phyloP scores from a whole-genome alignment of 495 filamentous ascomycete genomes.

The Aspergillus taichungensis region DNA sequence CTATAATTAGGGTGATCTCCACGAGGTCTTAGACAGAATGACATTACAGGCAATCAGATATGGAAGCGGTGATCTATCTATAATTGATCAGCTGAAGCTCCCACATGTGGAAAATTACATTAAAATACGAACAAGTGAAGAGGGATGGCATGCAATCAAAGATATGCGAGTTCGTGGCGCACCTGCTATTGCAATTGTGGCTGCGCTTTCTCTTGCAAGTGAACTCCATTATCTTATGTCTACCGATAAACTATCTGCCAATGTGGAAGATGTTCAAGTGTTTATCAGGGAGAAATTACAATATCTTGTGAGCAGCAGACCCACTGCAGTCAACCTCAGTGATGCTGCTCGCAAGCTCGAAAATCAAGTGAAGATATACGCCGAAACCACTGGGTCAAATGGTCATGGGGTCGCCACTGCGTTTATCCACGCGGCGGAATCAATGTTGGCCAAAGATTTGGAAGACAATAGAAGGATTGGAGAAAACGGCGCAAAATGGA shows the following conservation, averaged over 20 bases:
- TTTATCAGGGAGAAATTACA: slow-evolving; percentile 68
- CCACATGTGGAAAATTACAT: slow-evolving; percentile 83
- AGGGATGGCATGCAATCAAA: slow-evolving; percentile 88
- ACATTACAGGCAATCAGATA: slow-evolving; percentile 86
- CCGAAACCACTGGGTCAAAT: slow-evolving; percentile 22
- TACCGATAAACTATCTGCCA: slow-evolving; percentile 21
- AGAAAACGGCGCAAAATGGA: slow-evolving; percentile 73
- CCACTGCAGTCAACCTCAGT: slow-evolving; percentile 88
- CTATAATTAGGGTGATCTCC: neutral
- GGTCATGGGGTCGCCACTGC: slow-evolving; percentile 45
- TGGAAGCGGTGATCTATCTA: slow-evolving; percentile 61
- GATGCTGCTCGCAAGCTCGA: slow-evolving; percentile 82
- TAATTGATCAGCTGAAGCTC: slow-evolving; percentile 83
- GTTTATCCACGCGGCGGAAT: slow-evolving; percentile 72
- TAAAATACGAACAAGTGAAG: slow-evolving; percentile 58
- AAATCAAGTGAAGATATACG: slow-evolving; percentile 35
- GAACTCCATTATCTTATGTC: slow-evolving; percentile 22
- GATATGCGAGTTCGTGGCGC: slow-evolving; percentile 91
- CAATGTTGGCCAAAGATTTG: slow-evolving; percentile 81
- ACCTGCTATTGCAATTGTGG: slow-evolving; percentile 95
- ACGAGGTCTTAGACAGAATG: slow-evolving; percentile 21
- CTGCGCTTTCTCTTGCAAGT: slow-evolving; percentile 76
- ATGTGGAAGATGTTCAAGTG: slow-evolving; percentile 47
- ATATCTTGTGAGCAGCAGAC: slow-evolving; percentile 77
- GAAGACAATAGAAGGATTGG: slow-evolving; percentile 81